These are phyloP conservation scores for Cochlearia excelsa DNA, from an alignment of 345 rosid genomes.

Conservation along the genomic window DNA sequence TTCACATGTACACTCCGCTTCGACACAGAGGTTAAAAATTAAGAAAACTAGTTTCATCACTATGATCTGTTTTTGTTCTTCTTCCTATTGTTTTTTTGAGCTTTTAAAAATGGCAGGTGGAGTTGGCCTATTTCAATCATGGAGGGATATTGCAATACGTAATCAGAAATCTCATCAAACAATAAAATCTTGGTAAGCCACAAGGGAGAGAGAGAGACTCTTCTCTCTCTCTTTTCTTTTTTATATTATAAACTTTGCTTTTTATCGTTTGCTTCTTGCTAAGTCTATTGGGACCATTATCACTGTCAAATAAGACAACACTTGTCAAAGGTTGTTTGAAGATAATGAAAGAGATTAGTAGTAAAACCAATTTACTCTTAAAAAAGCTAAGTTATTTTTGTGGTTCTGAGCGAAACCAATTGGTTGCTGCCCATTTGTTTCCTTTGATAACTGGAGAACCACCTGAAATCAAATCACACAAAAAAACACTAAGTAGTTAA, in stretches of 20 bases:
- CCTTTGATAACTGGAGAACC: conserved; percentile 95
- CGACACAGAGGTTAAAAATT: conserved; percentile 69
- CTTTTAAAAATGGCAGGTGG: conserved; percentile 47
- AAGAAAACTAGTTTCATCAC: background rate
- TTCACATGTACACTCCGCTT: conserved; percentile 66
- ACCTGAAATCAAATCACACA: conserved; percentile 44
- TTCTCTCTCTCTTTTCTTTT: background rate
- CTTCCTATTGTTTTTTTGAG: background rate
- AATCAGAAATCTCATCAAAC: conserved; percentile 44
- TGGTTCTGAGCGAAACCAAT: conserved; percentile 55
- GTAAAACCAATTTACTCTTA: too few relatives aligned
- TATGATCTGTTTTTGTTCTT: background rate
- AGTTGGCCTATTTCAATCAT: conserved; percentile 62
- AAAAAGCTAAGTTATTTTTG: too few relatives aligned
- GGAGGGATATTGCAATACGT: conserved; percentile 73
- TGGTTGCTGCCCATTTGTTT: conserved; percentile 96
- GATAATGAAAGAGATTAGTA: too few relatives aligned
- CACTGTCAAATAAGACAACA: too few relatives aligned
- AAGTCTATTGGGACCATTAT: too few relatives aligned
- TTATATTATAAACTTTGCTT: background rate
- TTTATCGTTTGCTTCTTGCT: too few relatives aligned
- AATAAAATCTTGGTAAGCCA: conserved; percentile 2
- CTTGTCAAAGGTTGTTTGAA: too few relatives aligned
- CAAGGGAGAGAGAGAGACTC: background rate
- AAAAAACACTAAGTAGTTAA: too few relatives aligned